A percentile compares a stretch with the other conserved stretches of the same genome.
Conservation (phyloP, 1,139 yeast genomes). For the Tardiomyces depauwii region DNA sequence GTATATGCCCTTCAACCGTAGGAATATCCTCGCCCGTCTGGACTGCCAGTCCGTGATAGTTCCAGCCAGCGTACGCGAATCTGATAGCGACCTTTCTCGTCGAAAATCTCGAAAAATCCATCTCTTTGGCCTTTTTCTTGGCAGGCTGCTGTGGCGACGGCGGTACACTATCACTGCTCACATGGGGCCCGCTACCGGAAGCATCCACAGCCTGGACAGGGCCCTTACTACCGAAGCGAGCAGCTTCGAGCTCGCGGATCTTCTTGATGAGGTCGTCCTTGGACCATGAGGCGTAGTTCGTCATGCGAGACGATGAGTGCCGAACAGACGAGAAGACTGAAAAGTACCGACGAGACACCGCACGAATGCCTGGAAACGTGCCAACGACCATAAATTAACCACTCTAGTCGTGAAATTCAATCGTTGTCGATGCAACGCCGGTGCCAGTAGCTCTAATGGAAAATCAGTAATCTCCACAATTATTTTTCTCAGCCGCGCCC, state of each 20-base stretch:
- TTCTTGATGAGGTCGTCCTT: constrained; percentile 40
- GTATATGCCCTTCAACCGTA: constrained; percentile 71
- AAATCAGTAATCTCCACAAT: background rate
- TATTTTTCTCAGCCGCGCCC: background rate
- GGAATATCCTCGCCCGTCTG: constrained; percentile 65
- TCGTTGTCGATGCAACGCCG: background rate
- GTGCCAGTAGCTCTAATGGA: background rate
- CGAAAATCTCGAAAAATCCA: constrained; percentile 60
- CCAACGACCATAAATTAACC: background rate
- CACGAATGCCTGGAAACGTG: background rate
- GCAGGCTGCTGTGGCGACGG: constrained; percentile 3
- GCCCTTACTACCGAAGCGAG: background rate
- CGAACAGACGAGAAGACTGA: background rate
- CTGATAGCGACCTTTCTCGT: constrained; percentile 65
- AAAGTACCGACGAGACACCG: too few relatives aligned
- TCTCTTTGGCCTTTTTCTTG: constrained; percentile 30
- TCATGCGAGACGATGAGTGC: constrained; percentile 2
- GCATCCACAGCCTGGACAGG: background rate
- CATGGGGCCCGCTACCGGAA: too few relatives aligned
- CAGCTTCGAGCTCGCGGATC: constrained; percentile 38
- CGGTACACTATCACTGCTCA: too few relatives aligned
- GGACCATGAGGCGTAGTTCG: constrained; percentile 38
- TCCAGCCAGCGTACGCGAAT: constrained; percentile 90
- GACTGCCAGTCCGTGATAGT: constrained; percentile 79
- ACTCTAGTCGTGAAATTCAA: background rate